Evolutionary conservation across 345 rosid species (phyloP).

Genomic region (Tarenaya hassleriana): DNA sequence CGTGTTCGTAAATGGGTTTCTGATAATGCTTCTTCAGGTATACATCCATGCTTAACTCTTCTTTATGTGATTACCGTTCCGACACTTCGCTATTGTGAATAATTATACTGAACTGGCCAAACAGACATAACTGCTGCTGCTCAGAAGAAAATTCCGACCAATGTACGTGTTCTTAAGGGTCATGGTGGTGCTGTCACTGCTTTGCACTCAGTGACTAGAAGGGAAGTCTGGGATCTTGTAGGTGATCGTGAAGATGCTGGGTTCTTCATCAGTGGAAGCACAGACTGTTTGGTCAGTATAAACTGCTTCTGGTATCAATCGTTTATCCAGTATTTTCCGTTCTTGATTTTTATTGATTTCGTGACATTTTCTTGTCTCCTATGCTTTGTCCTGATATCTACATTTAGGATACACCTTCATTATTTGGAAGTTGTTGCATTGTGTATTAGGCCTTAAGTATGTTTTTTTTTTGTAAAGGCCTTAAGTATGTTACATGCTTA

Average conservation of each 20-base stretch:
- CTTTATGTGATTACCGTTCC: constrained; percentile 14
- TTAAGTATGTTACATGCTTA: constrained; percentile 6
- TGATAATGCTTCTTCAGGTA: constrained; percentile 66
- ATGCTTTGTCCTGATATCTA: constrained; percentile 9
- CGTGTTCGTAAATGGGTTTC: constrained; percentile 84
- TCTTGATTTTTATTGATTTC: constrained; percentile 7
- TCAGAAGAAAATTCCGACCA: constrained; percentile 88
- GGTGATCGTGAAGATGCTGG: constrained; percentile 99
- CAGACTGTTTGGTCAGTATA: constrained; percentile 64
- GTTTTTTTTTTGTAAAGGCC: constrained; percentile 1
- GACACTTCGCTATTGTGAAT: constrained; percentile 13
- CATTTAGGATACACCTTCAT: constrained; percentile 16
- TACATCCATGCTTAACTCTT: constrained; percentile 19
- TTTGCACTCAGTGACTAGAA: constrained; percentile 91
- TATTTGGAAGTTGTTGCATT: constrained; percentile 17
- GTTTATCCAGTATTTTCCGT: constrained; percentile 12
- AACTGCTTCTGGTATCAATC: constrained; percentile 11
- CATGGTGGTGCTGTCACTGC: constrained; percentile 92
- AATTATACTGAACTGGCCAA: constrained; percentile 25
- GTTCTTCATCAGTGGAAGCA: constrained; percentile 98
- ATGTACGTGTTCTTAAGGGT: constrained; percentile 84
- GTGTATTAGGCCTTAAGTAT: constrained; percentile 8
- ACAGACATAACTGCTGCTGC: constrained; percentile 67
- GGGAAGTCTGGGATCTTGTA: constrained; percentile 97
- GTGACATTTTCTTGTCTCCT: constrained; percentile 15